Evolutionary conservation across 1,284 basidiomycete genomes (phyloP).

Genomic region (Tetrapyrgos nigripes): DNA sequence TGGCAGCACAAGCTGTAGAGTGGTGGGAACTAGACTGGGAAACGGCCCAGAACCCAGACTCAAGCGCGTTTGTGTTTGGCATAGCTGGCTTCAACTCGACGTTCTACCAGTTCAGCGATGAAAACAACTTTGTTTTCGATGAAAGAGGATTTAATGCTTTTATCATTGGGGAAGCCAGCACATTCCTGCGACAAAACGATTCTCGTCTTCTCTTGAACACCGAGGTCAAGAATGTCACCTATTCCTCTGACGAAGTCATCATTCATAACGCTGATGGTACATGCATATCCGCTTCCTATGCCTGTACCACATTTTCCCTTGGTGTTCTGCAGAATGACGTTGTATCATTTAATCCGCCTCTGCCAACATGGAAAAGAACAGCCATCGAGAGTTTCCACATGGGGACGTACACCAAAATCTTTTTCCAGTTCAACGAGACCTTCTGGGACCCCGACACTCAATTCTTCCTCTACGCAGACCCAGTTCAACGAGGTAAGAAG

Average conservation of each 20-base stretch:
- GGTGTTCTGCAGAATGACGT: constrained; percentile 70
- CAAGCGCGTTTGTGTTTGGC: not conserved
- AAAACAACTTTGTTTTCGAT: constrained; percentile 62
- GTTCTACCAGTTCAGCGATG: constrained; percentile 57
- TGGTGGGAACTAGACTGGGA: not conserved
- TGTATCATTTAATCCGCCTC: constrained; percentile 57
- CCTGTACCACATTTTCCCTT: constrained; percentile 69
- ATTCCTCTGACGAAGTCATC: constrained; percentile 49
- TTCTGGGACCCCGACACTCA: constrained; percentile 73
- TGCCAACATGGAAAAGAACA: constrained; percentile 71
- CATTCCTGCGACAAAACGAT: constrained; percentile 47
- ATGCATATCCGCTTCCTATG: constrained; percentile 56
- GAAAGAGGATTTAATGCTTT: constrained; percentile 66
- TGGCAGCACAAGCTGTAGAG: no score
- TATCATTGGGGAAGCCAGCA: constrained; percentile 59
- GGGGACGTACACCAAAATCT: constrained; percentile 78
- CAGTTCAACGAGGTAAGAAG: constrained; percentile 59
- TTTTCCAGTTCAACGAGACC: constrained; percentile 65
- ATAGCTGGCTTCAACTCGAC: not conserved
- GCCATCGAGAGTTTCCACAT: constrained; percentile 71
- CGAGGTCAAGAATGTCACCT: constrained; percentile 56
- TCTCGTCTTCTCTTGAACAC: constrained; percentile 57
- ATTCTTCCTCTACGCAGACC: constrained; percentile 61
- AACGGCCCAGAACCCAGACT: no score
- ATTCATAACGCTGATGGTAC: constrained; percentile 53